phyloP scores from a whole-genome alignment of 768 basidiomycete genomes.

The Auricularia sp. region DNA sequence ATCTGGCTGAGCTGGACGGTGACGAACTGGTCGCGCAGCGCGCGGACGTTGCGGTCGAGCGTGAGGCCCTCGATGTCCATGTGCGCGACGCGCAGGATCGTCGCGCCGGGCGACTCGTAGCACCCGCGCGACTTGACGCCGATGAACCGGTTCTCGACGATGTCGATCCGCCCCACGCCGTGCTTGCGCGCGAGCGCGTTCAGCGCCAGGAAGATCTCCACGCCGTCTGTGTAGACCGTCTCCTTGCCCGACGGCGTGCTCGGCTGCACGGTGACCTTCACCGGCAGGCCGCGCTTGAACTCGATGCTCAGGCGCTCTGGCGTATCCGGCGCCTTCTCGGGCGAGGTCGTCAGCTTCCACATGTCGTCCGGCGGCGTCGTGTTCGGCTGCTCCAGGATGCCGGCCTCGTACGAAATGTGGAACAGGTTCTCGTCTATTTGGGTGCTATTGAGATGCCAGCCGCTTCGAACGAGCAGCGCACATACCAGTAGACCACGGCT shows the following conservation, averaged over 20 bases:
- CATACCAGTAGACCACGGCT: slow-evolving; percentile 88
- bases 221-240: slow-evolving; percentile 68
- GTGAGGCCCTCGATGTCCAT: slow-evolving; percentile 95
- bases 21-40: slow-evolving; percentile 88
- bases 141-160: slow-evolving; percentile 99
- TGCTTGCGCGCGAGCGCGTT: slow-evolving; percentile 91
- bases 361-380: slow-evolving; percentile 90
- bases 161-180: slow-evolving; percentile 94
- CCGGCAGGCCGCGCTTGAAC: slow-evolving; percentile 79
- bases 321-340: slow-evolving; percentile 66
- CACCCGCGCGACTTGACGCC: slow-evolving; percentile 99
- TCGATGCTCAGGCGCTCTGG: slow-evolving; percentile 80
- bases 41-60: slow-evolving; percentile 94
- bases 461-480: neutral
- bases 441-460: neutral
- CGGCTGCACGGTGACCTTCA: slow-evolving; percentile 51
- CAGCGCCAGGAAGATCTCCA: slow-evolving; percentile 86
- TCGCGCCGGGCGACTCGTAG: slow-evolving; percentile 95
- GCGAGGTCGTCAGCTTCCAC: slow-evolving; percentile 93
- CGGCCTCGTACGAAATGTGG: slow-evolving; percentile 99
- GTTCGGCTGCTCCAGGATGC: slow-evolving; percentile 95
- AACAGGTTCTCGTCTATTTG: slow-evolving; percentile 85
- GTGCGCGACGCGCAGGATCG: slow-evolving; percentile 90
- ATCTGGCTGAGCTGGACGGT: slow-evolving; percentile 84
- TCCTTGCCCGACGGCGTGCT: slow-evolving; percentile 32